These are phyloP conservation scores for Penicillium ochrochloron DNA, from an alignment of 495 filamentous ascomycete genomes.

Conservation along the genomic window DNA sequence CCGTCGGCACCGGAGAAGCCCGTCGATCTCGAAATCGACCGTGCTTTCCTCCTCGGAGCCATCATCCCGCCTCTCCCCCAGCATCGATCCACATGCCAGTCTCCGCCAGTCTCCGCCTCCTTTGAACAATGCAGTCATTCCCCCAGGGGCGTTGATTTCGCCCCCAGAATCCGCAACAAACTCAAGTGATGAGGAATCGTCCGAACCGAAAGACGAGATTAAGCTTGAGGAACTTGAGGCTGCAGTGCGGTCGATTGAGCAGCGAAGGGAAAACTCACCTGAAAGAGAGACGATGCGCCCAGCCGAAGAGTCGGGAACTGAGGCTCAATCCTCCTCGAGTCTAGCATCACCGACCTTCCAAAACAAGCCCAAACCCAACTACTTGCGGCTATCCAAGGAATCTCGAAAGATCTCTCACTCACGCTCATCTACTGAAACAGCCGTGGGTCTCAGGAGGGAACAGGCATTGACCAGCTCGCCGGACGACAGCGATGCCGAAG, in stretches of 20 bases:
- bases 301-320: conserved; percentile 41
- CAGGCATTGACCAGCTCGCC: conserved; percentile 65
- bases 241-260: conserved; percentile 78
- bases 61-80: conserved; percentile 47
- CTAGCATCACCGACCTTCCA: conserved; percentile 12
- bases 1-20: conserved; percentile 67
- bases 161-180: conserved; percentile 80
- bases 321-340: conserved; percentile 38
- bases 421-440: conserved; percentile 80
- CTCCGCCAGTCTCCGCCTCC: conserved; percentile 82
- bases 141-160: conserved; percentile 79
- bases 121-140: conserved; percentile 70
- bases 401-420: conserved; percentile 77
- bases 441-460: conserved; percentile 56
- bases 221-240: conserved; percentile 79
- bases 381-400: conserved; percentile 54
- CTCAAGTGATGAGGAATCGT: conserved; percentile 81
- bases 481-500: conserved; percentile 62
- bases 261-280: conserved; percentile 55
- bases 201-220: conserved; percentile 57
- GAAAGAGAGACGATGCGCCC: conserved; percentile 39
- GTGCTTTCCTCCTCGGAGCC: conserved; percentile 37
- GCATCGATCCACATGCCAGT: conserved; percentile 57
- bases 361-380: conserved; percentile 28
- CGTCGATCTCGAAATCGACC: conserved; percentile 54